Percentiles rank a stretch among this genome's conserved stretches.
These are phyloP conservation scores for Nicotiana knightiana DNA, from an alignment of 257 asterid species.

Conservation along the genomic window DNA sequence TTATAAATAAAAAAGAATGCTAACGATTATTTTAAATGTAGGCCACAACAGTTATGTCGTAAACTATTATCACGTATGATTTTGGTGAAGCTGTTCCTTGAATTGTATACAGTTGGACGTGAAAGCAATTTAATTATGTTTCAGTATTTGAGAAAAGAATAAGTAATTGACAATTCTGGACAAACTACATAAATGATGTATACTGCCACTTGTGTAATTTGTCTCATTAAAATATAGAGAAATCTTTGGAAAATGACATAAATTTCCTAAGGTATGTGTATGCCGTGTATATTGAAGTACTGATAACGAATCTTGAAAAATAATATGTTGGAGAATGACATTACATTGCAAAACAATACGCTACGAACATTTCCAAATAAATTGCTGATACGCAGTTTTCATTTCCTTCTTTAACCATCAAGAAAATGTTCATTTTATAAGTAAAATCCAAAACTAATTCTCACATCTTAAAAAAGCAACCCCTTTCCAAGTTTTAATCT, in stretches of 20 bases:
- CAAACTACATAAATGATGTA: background rate
- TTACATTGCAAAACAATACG: constrained; percentile 7
- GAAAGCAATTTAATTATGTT: background rate
- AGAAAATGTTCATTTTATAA: constrained; percentile 7
- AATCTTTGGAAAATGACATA: background rate
- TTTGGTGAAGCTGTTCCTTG: background rate
- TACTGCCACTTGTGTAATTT: background rate
- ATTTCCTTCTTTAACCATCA: constrained; percentile 1
- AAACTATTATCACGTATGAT: background rate
- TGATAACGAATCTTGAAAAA: constrained; percentile 2
- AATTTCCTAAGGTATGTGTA: background rate
- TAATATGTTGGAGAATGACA: background rate
- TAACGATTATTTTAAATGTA: background rate
- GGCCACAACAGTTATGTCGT: background rate
- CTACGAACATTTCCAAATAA: constrained; percentile 12
- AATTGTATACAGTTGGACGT: background rate
- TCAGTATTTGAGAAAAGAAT: background rate
- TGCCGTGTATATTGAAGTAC: background rate
- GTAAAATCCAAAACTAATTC: background rate
- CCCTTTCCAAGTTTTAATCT: background rate
- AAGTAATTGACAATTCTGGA: background rate
- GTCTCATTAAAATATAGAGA: background rate
- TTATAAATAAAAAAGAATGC: background rate
- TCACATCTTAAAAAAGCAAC: background rate
- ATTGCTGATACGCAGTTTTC: constrained; percentile 12